Base-by-base conservation (phyloP, 495 filamentous ascomycete genomes). In the Neurospora sublineolata region DNA sequence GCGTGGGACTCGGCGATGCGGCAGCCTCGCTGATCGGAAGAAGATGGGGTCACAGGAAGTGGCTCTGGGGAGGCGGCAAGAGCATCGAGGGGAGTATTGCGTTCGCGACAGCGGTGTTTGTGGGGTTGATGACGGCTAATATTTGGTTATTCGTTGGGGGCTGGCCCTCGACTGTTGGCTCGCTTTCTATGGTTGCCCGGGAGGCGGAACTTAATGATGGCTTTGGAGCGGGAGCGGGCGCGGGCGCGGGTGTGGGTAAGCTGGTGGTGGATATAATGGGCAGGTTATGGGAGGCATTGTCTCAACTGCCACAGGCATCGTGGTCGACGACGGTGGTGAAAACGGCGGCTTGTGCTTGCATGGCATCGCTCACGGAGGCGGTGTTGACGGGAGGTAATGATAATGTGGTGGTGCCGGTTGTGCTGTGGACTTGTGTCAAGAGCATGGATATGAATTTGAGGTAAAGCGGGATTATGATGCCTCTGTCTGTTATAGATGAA, bases 381-480 rank as follows among this genome's bases (percentile, higher is more conserved):
- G 94, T 97, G 71, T 83, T 98, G 70, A 98, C 96, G 64, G 96
- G 95, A 12, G 95, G 94, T 68, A 99, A 99, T 84, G 95, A 99
- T 83, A 99, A 99, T 84, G 94, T 99, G 36, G 87, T 97, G 70
- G 95, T 98, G 73, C 96, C 96, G n/a, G 87, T 98, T 46, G 90
- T 96, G 70, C 81, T 98, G 68, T 99, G 95, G 95, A 84, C 92
- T 76, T 86, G 95, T 74, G 93, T 97, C 72, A 89, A 93, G 76
- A 90, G 90, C 6, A 80, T 97, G 75, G 86, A 87, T 42, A 80
- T 96, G 52, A 64, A 64, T 64, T 3, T 64, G 52, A 64, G 14
- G 2, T 64, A 64, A 14, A 18, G 27, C 12, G 7, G 12, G 14
- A 64, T 8, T 18, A 7, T 30, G 14, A 36, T 36, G 27, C 12